Base-by-base conservation (phyloP, 495 filamentous ascomycete genomes). In the Diplogelasinospora grovesii region DNA sequence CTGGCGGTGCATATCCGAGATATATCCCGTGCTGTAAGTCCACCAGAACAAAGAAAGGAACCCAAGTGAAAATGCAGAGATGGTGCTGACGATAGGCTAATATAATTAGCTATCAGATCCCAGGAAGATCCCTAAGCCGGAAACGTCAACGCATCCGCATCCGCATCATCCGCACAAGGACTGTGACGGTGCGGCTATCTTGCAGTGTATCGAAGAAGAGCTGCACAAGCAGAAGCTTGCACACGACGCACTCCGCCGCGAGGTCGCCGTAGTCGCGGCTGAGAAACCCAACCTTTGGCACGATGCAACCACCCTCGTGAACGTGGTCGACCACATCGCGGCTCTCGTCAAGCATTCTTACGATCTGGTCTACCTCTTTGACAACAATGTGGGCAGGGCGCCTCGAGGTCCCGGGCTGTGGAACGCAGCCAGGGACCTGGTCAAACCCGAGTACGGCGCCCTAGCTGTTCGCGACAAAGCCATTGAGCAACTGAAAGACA, bases 171-270 rank as follows among this genome's bases (percentile, higher is more conserved):
- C 41, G 13, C 47, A 50, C 21, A 6, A 8, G 4, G 14, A 5
- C 15, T 48, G 45, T 22, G 41, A 28, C 20, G 32, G 25, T 10
- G 21, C 11, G 5, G 41, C 36, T 25, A 27, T 41, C 10, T 19
- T 50, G 11, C 19, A 36, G 8, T 45, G 41, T 30, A 34, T 50
- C 13, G 47, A 50, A 25, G 38, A 32, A 36, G 31, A 37, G 36
- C 36, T 50, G 9, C 45, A 36, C 31, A 18, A 32, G 21, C 47
- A 50, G 31, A 50, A 45, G 22, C 16, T 24, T 8, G 19, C 20
- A 8, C 37, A 40, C 29, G 27, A 22, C 16, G 18, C 32, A n/a
- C 14, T 1, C 26, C 18, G 2, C 7, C n/a, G n/a, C n/a, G n/a
- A n/a, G n/a, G n/a, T n/a, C n/a, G n/a, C n/a, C n/a, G n/a, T n/a